phyloP scores from a whole-genome alignment of 2,329 filamentous ascomycete species.

The Sclerotinia borealis region DNA sequence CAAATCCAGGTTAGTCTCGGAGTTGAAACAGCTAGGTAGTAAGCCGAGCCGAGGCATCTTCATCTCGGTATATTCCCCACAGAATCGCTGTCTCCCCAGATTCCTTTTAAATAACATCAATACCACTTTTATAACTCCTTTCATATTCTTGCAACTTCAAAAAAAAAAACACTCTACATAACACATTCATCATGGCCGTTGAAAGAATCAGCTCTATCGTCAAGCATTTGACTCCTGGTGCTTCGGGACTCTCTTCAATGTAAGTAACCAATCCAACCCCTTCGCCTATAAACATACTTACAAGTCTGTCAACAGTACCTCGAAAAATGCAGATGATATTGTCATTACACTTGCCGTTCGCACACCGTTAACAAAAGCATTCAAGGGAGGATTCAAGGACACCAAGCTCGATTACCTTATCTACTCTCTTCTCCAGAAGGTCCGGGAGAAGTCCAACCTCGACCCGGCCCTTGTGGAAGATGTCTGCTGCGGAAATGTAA shows the following conservation, averaged over 20 bases:
- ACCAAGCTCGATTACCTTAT: slow-evolving; percentile 82
- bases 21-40: no score
- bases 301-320: slow-evolving; percentile 51
- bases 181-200: slow-evolving; percentile 57
- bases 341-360: slow-evolving; percentile 91
- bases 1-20: background rate
- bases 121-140: background rate
- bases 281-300: slow-evolving; percentile 21
- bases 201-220: slow-evolving; percentile 85
- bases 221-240: slow-evolving; percentile 73
- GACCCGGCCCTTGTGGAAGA: slow-evolving; percentile 81
- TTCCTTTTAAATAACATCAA: slow-evolving; percentile 4
- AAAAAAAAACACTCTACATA: background rate
- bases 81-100: background rate
- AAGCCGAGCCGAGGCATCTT: slow-evolving; percentile 1
- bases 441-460: slow-evolving; percentile 64
- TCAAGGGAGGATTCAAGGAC: slow-evolving; percentile 94
- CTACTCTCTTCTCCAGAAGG: slow-evolving; percentile 74
- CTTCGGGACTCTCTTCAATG: slow-evolving; percentile 69
- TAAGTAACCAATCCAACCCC: slow-evolving; percentile 42
- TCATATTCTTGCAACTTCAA: background rate
- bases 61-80: background rate
- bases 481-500: slow-evolving; percentile 85
- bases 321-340: slow-evolving; percentile 91
- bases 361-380: slow-evolving; percentile 80